phyloP scores from a whole-genome alignment of 441 rosid species.

The Erysimum pusillum region DNA sequence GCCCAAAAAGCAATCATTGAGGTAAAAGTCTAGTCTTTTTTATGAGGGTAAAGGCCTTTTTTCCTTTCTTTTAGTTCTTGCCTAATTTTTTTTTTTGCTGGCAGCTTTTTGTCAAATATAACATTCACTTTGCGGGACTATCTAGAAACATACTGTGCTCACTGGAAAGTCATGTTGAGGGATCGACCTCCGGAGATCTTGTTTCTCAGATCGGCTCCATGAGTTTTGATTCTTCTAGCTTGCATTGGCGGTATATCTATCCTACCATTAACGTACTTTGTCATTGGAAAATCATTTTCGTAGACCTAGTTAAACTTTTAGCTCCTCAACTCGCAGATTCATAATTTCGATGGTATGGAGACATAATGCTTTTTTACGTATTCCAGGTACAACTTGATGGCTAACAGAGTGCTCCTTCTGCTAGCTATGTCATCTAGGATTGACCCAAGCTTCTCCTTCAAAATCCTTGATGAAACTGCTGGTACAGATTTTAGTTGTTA shows the following conservation, averaged over 20 bases:
- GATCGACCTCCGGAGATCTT: conserved; percentile 76
- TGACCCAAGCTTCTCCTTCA: conserved; percentile 76
- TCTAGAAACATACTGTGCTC: conserved; percentile 83
- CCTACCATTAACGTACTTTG: conserved; percentile 25
- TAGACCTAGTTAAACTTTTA: conserved; percentile 16
- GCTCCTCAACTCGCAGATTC: conserved; percentile 35
- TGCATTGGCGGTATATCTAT: conserved; percentile 92
- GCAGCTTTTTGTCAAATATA: conserved; percentile 99
- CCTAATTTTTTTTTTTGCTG: conserved; percentile 43
- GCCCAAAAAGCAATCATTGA: conserved; percentile 95
- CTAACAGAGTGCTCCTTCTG: conserved; percentile 95
- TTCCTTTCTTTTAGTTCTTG: conserved; percentile 38
- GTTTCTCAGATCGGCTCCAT: conserved; percentile 88
- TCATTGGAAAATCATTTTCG: conserved; percentile 6
- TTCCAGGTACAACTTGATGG: conserved; percentile 97
- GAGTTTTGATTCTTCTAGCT: conserved; percentile 91
- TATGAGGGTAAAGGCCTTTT: conserved; percentile 7
- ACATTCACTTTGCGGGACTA: conserved; percentile 93
- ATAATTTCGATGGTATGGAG: conserved; percentile 11
- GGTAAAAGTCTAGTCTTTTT: conserved; percentile 57
- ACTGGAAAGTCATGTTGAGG: conserved; percentile 69
- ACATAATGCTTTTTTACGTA: conserved; percentile 37
- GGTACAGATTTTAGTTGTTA: conserved; percentile 64
- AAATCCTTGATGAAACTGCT: conserved; percentile 87
- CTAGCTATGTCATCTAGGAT: conserved; percentile 91